These are phyloP conservation scores for Sporisorium graminicola DNA, from an alignment of 1,284 basidiomycete species.

Conservation along the genomic window DNA sequence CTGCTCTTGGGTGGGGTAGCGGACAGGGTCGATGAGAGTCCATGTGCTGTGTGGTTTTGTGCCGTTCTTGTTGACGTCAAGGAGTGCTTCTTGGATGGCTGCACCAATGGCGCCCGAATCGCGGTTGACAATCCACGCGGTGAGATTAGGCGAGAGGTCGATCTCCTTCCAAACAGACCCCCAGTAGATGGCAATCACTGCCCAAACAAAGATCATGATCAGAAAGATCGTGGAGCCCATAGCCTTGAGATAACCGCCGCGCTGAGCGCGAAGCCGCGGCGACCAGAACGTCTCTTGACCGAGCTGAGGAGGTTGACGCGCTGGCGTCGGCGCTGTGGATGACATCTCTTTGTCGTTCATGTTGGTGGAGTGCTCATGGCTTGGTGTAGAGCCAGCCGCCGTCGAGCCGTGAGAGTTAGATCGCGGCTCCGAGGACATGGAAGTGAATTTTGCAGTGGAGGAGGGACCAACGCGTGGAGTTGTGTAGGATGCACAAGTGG, in stretches of 20 bases:
- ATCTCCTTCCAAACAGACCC: conserved; percentile 57
- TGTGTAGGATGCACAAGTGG: neutral
- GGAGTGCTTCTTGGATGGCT: conserved; percentile 39
- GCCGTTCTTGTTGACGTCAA: conserved; percentile 43
- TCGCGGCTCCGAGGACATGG: conserved; percentile 19
- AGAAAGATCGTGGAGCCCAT: conserved; percentile 35
- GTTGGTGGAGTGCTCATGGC: neutral
- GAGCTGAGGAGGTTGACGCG: conserved; percentile 31
- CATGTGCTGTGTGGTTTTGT: conserved; percentile 59
- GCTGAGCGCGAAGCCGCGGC: conserved; percentile 32
- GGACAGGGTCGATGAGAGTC: conserved; percentile 34
- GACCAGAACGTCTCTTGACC: conserved; percentile 56
- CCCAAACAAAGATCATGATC: conserved; percentile 55
- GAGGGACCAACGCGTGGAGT: neutral
- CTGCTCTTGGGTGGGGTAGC: conserved; percentile 38
- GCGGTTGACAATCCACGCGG: conserved; percentile 60
- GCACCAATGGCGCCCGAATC: conserved; percentile 58
- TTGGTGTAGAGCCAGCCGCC: conserved; percentile 8
- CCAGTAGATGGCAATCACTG: conserved; percentile 61
- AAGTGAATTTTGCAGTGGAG: neutral
- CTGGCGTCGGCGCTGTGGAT: conserved; percentile 17
- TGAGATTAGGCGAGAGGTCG: conserved; percentile 51
- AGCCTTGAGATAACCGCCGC: conserved; percentile 45
- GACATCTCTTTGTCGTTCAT: conserved; percentile 9
- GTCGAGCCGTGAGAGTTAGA: conserved; percentile 10